Evolutionary conservation across 2,329 filamentous ascomycete genomes (phyloP).

Genomic region (Ophiostoma tasmaniense): DNA sequence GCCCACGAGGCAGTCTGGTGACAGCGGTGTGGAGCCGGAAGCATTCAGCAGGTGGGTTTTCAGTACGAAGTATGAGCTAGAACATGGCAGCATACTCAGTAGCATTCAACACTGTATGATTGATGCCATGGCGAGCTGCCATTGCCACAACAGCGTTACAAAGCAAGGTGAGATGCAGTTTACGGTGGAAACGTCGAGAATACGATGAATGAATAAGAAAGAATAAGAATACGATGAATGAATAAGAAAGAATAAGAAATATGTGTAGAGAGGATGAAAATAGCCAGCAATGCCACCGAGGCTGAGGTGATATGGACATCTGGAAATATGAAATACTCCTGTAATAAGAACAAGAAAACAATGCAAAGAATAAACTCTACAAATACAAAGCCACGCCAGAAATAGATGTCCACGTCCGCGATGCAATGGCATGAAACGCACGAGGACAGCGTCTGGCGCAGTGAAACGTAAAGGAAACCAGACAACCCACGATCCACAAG

Average conservation of each 20-base stretch:
- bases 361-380: background rate
- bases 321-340: background rate
- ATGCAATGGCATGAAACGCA: background rate
- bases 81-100: background rate
- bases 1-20: conserved; percentile 9
- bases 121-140: background rate
- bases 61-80: background rate
- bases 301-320: background rate
- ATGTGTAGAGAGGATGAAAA: background rate
- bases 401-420: background rate
- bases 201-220: background rate
- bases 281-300: background rate
- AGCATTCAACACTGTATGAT: background rate
- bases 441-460: background rate
- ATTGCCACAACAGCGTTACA: conserved; percentile 1
- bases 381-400: background rate
- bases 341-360: no score
- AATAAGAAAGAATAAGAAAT: background rate
- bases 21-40: conserved; percentile 1
- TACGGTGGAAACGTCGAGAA: background rate
- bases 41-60: background rate
- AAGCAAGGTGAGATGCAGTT: background rate
- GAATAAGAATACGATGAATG: background rate
- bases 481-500: background rate
- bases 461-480: conserved; percentile 4